Evolutionary conservation across 2,329 filamentous ascomycete genomes (phyloP).

Genomic region (Aspergillus pseudoterreus): DNA sequence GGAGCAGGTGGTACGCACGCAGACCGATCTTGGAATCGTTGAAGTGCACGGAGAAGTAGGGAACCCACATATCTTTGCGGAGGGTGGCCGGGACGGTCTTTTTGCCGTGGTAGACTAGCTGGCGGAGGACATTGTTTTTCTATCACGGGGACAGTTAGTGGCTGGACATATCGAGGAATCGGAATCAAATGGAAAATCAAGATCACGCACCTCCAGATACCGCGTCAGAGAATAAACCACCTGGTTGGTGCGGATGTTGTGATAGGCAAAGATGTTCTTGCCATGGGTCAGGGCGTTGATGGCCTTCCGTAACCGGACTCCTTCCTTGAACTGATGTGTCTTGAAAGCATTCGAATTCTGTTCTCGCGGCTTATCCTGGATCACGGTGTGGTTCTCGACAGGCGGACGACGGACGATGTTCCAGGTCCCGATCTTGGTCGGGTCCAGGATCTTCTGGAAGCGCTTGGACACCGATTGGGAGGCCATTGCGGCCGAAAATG

Average conservation of each 20-base stretch:
- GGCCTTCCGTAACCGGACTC: conserved; percentile 41
- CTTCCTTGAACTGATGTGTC: conserved; percentile 34
- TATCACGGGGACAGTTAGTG: conserved; percentile 19
- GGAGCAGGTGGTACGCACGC: conserved; percentile 54
- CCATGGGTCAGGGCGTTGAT: conserved; percentile 49
- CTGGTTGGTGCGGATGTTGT: conserved; percentile 60
- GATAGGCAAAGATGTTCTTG: conserved; percentile 61
- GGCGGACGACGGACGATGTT: conserved; percentile 34
- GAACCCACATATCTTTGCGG: conserved; percentile 61
- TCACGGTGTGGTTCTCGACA: conserved; percentile 31
- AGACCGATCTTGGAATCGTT: conserved; percentile 49
- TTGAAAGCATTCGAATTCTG: conserved; percentile 42
- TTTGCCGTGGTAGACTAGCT: conserved; percentile 62
- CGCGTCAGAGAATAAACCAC: conserved; percentile 60
- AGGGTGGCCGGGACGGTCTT: conserved; percentile 57
- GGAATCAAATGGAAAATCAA: not conserved
- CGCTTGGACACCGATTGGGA: conserved; percentile 22
- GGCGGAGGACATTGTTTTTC: conserved; percentile 52
- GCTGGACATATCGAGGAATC: not conserved
- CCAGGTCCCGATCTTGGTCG: conserved; percentile 37
- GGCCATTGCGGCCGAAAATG: conserved; percentile 33
- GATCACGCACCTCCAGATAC: conserved; percentile 50
- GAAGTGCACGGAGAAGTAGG: conserved; percentile 57
- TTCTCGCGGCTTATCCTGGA: conserved; percentile 41
- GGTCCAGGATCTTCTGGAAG: conserved; percentile 36